Conservation (phyloP, 2,329 filamentous ascomycete species). For the Botrytis paeoniae region DNA sequence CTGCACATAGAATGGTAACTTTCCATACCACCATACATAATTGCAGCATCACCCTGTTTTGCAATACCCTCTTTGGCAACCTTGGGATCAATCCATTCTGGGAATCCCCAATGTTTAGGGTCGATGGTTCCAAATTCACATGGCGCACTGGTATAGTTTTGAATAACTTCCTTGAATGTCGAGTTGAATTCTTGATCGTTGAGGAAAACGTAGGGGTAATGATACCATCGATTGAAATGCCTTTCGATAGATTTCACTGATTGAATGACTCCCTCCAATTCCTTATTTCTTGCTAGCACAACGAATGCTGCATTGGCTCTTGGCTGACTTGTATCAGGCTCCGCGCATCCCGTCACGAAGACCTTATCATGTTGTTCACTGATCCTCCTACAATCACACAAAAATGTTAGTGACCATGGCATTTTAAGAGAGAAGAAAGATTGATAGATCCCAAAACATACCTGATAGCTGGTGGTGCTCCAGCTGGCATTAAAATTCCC, state of each 20-base stretch:
- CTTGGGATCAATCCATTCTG: constrained; percentile 92
- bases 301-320: constrained; percentile 95
- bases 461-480: constrained; percentile 86
- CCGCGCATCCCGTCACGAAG: constrained; percentile 85
- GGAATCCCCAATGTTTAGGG: constrained; percentile 89
- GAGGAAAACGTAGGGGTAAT: constrained; percentile 97
- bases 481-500: constrained; percentile 81
- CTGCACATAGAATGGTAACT: constrained; percentile 99
- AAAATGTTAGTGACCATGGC: constrained; percentile 23
- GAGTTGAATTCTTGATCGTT: constrained; percentile 98
- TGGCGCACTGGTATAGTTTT: constrained; percentile 81
- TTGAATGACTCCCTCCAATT: constrained; percentile 91
- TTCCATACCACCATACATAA: constrained; percentile 99
- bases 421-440: not conserved
- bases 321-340: constrained; percentile 73
- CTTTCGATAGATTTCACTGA: constrained; percentile 97
- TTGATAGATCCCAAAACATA: constrained; percentile 42
- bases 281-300: constrained; percentile 92
- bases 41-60: constrained; percentile 93
- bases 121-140: constrained; percentile 96
- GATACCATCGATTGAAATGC: constrained; percentile 98
- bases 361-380: constrained; percentile 97
- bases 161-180: constrained; percentile 82
- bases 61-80: constrained; percentile 94
- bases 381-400: constrained; percentile 67